Evolutionary conservation across 2,329 filamentous ascomycete species (phyloP).

Genomic region (Botrytis cinerea): DNA sequence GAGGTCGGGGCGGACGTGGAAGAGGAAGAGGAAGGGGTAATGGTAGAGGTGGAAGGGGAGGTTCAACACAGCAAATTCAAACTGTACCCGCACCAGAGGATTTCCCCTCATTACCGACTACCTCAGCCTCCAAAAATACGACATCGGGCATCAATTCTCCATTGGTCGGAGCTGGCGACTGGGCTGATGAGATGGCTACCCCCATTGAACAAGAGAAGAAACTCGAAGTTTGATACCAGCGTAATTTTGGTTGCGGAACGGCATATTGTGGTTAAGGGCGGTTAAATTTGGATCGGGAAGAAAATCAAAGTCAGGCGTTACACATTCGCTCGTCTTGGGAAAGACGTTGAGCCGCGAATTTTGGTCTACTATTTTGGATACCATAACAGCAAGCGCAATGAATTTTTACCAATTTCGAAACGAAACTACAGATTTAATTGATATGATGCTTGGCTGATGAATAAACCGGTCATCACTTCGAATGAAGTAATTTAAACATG

Average conservation of each 20-base stretch:
- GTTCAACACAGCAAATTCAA: constrained; percentile 22
- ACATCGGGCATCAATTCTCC: constrained; percentile 25
- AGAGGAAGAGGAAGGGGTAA: constrained; percentile 15
- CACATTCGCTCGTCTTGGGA: background rate
- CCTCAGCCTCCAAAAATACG: constrained; percentile 5
- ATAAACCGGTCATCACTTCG: background rate
- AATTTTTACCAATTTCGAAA: background rate
- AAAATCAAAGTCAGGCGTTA: constrained; percentile 10
- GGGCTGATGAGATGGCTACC: constrained; percentile 40
- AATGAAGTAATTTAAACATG: background rate
- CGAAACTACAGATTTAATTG: background rate
- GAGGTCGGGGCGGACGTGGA: constrained; percentile 30
- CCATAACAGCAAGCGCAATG: background rate
- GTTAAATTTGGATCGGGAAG: constrained; percentile 1
- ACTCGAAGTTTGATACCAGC: background rate
- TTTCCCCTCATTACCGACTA: constrained; percentile 35
- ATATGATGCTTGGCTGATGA: background rate
- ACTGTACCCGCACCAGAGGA: constrained; percentile 33
- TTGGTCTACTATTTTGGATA: constrained; percentile 1
- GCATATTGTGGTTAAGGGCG: background rate
- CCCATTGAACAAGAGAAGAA: constrained; percentile 36
- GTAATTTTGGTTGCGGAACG: background rate
- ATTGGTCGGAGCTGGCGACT: constrained; percentile 31
- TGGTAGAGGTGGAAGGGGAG: constrained; percentile 30
- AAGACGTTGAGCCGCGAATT: constrained; percentile 3